Base-by-base conservation (phyloP, 345 rosid species). In the Eucalyptus pauciflora region DNA sequence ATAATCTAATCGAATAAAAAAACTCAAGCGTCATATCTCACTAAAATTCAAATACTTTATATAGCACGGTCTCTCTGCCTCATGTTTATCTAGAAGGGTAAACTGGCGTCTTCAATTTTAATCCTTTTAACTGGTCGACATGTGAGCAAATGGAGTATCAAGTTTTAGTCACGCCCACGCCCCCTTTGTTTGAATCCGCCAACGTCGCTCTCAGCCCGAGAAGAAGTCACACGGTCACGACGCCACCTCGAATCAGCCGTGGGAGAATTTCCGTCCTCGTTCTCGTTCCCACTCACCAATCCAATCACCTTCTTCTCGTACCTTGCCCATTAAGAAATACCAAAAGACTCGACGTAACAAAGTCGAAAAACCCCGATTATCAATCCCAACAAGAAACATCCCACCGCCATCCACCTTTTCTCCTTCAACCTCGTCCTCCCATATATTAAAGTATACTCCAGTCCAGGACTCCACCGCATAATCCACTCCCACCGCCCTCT, bases 401-500 rank as follows among this genome's bases (percentile, higher is more conserved):
- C 89, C 80, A 87, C 91, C 94, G 88, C 80, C 86, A 90, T 4
- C 60, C 20, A 3, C 87, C 93, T 89, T 92, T 95, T 54, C 85
- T 7, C 45, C 50, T 85, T 56, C 56, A 0, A 85, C 76, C 41
- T 88, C 49, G 31, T 58, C 71, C 24, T 60, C 20, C 80, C 62
- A 5, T 12, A 1, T 29, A 17, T 33, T 13, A 67, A 24, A n/a
- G 16, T 12, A 29, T 56, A 56, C 29, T 56, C 67, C 37, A 9
- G 33, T 24, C 48, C 45, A 6, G 46, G 3, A 41, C 29, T 76
- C 85, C 85, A 24, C 29, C 29, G 7, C 48, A 76, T 41, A 41
- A 41, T 43, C 48, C 48, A 37, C 85, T 76, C 85, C 85, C 46
- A 3, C 48, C 27, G 85, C 48, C 48, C 85, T 41, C 15, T 22